Conservation (phyloP, 2,329 filamentous ascomycete species). For the Domatiomyces catenatus region DNA sequence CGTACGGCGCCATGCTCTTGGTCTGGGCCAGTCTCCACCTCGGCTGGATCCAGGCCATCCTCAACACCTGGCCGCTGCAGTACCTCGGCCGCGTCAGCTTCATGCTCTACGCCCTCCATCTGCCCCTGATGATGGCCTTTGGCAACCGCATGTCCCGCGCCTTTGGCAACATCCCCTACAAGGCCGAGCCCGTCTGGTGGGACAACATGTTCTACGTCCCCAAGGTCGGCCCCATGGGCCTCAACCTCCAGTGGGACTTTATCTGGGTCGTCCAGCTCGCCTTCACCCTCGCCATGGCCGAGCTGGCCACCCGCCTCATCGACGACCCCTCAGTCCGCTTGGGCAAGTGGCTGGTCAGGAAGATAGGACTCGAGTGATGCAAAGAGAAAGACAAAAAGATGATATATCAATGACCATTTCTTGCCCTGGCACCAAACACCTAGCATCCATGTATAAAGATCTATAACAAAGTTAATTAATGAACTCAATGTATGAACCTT, state of each 20-base stretch:
- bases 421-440: no score
- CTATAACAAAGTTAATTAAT: no score
- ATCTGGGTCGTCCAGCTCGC: not conserved
- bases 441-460: no score
- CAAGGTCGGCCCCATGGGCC: not conserved
- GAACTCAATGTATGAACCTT: no score
- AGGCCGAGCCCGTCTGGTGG: not conserved
- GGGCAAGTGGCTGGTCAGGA: constrained; percentile 1
- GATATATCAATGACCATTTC: no score
- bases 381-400: no score
- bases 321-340: constrained; percentile 1
- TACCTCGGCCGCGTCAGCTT: constrained; percentile 15
- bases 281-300: not conserved
- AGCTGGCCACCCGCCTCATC: not conserved
- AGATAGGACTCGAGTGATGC: not conserved
- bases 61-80: constrained; percentile 5
- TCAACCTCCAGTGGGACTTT: not conserved
- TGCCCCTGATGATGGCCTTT: constrained; percentile 3
- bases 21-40: not conserved
- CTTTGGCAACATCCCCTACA: not conserved
- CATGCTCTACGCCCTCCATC: constrained; percentile 4
- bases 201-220: not conserved
- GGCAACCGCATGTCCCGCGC: not conserved
- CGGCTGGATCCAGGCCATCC: not conserved
- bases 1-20: not conserved